Evolutionary conservation across 1,284 basidiomycete genomes (phyloP).

Genomic region (Cutaneotrichosporon spelunceum): DNA sequence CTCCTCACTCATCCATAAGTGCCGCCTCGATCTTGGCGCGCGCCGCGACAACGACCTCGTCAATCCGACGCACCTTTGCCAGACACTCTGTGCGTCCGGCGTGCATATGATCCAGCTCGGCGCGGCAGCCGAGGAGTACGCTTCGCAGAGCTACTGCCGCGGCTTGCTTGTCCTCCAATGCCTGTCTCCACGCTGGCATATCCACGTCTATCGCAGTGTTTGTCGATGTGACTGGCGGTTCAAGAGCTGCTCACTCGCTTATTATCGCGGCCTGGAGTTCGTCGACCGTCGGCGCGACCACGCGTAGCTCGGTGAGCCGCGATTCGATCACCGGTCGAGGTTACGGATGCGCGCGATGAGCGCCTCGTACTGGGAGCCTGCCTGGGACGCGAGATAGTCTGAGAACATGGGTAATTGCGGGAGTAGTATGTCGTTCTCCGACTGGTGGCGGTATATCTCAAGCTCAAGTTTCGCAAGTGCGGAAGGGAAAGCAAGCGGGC

Average conservation of each 20-base stretch:
- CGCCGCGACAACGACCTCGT: conserved; percentile 3
- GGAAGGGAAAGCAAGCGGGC: not conserved
- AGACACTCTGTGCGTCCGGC: not conserved
- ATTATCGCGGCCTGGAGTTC: not conserved
- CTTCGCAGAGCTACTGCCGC: not conserved
- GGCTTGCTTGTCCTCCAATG: not conserved
- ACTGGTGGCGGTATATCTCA: not conserved
- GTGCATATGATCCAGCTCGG: not conserved
- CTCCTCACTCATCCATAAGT: not conserved
- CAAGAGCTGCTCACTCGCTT: not conserved
- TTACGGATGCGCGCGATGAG: not conserved
- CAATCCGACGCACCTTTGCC: not conserved
- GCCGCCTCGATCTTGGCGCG: not conserved
- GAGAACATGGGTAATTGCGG: not conserved
- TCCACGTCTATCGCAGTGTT: not conserved
- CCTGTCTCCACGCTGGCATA: not conserved
- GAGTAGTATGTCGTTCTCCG: not conserved
- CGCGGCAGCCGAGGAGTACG: not conserved
- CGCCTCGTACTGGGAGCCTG: not conserved
- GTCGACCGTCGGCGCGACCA: not conserved
- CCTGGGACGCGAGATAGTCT: not conserved
- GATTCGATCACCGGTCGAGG: not conserved
- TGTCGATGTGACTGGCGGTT: not conserved
- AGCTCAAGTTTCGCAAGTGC: not conserved
- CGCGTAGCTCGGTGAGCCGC: not conserved